Conservation (phyloP, 257 asterid species). For the Lavandula angustifolia region DNA sequence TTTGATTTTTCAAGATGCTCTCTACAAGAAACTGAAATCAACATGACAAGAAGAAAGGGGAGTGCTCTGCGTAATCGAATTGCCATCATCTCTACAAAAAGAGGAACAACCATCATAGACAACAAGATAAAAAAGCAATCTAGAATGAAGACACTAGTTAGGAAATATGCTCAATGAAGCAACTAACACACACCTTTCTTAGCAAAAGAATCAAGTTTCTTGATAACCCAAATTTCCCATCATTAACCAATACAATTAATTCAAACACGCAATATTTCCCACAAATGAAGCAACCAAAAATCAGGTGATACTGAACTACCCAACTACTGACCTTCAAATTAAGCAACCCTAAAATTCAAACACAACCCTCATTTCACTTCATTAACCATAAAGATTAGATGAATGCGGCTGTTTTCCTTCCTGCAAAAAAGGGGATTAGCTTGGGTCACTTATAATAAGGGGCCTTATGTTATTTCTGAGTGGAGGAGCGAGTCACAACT, state of each 20-base stretch:
- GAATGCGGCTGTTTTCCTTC: conserved; percentile 24
- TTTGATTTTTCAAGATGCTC: conserved; percentile 56
- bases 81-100: conserved; percentile 40
- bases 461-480: background rate
- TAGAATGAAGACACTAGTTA: conserved; percentile 12
- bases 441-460: background rate
- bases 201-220: conserved; percentile 33
- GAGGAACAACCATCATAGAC: conserved; percentile 1
- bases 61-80: conserved; percentile 17
- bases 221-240: background rate
- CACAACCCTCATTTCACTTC: conserved; percentile 20
- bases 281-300: conserved; percentile 51
- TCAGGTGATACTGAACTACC: conserved; percentile 41
- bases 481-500: conserved; percentile 26
- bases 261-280: conserved; percentile 29
- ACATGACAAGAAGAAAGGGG: conserved; percentile 33
- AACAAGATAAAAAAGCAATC: background rate
- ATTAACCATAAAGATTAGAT: conserved; percentile 19
- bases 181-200: conserved; percentile 29
- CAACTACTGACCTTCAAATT: conserved; percentile 48
- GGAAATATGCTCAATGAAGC: conserved; percentile 19
- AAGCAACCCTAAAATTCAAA: conserved; percentile 50
- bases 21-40: conserved; percentile 44
- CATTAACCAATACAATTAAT: background rate
- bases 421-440: background rate